Base-by-base conservation (phyloP, 345 rosid genomes). In the Gossypium longicalyx region DNA sequence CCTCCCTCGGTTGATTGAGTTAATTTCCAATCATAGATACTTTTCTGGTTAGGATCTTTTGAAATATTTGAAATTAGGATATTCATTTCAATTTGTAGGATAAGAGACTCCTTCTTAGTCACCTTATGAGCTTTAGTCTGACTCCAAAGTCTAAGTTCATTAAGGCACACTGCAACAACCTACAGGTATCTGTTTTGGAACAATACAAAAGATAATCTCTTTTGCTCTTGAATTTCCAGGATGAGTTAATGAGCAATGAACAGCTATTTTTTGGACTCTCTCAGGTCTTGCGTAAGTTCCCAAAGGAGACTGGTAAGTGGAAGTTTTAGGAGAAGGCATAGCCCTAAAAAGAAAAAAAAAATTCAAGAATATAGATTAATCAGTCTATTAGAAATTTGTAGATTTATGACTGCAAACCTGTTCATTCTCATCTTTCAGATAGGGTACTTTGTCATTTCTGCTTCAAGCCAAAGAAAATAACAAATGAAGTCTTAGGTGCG, bases 381-480 rank as follows among this genome's bases (percentile, higher is more conserved):
- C 59, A 27, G 19, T 71, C 20, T 77, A 74, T 66, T 58, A 71
- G 74, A 70, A 75, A 67, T 73, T 60, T 16, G 9, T 57, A 59
- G 64, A 70, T 71, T 49, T 64, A 44, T 77, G 77, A 34, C 63
- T 62, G 77, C 74, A 47, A 61, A 53, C 51, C 44, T 74, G 45
- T 64, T 68, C 75, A 54, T 81, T 71, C 78, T 76, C 73, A 73
- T 75, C 54, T 67, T 76, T 71, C 91, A 94, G 98, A 94, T 83
- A 86, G 97, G 74, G 93, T 94, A 47, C 98, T 92, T 70, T 94
- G 98, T 84, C 93, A 94, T 81, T 94, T 94, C 89, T 94, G 98
- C 92, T 94, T 89, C 84, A 94, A 91, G 91, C 89, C 87, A 53
- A 92, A 86, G 85, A 94, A 86, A 85, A 89, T 94, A 73, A 84